Conservation (phyloP, 345 rosid species). For the Eucalyptus regnans region DNA sequence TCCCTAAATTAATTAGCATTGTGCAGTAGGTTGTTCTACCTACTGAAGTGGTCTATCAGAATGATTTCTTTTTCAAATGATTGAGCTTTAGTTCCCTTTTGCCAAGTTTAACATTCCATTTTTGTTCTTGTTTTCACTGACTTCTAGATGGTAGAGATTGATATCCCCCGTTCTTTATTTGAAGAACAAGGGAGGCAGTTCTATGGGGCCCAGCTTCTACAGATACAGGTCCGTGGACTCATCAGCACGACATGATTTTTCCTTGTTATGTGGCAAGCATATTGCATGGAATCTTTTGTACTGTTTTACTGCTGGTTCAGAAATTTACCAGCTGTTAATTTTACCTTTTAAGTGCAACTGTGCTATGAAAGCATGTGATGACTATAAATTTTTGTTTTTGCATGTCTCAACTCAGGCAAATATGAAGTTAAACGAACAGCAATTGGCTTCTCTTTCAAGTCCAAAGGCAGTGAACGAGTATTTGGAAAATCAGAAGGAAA, state of each 20-base stretch:
- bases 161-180: constrained; percentile 74
- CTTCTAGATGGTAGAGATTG: constrained; percentile 81
- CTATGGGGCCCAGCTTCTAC: constrained; percentile 80
- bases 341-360: neutral
- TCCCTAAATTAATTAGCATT: neutral
- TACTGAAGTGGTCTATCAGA: neutral
- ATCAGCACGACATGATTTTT: neutral
- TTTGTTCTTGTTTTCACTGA: neutral
- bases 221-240: constrained; percentile 52
- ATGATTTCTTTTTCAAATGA: neutral
- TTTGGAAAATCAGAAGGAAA: constrained; percentile 61
- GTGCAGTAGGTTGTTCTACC: neutral
- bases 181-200: constrained; percentile 97
- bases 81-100: neutral
- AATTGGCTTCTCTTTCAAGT: constrained; percentile 68
- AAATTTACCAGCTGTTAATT: neutral
- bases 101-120: neutral
- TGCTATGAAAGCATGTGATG: neutral
- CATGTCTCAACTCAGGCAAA: constrained; percentile 29
- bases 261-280: neutral
- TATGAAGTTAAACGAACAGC: constrained; percentile 66
- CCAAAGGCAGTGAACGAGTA: constrained; percentile 72
- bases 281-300: neutral
- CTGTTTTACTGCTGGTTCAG: neutral
- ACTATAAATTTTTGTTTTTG: neutral